phyloP scores from a whole-genome alignment of 192 early-diverging fungal genomes.

The Anaeromyces robustus region DNA sequence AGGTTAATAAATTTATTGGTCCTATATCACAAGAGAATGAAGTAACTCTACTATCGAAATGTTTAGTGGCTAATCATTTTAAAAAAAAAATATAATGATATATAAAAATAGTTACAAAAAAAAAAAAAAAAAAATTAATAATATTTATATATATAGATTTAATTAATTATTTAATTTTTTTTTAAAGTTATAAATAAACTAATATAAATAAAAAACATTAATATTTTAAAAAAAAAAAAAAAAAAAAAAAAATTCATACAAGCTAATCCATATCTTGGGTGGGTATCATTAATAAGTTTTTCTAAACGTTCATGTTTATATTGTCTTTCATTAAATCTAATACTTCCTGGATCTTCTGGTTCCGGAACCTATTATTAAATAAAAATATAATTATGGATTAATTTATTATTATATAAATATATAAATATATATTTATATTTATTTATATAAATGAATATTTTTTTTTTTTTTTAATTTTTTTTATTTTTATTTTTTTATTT shows the following conservation, averaged over 20 bases:
- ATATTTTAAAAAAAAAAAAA: background rate
- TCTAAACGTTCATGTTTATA: constrained; percentile 59
- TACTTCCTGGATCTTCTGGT: constrained; percentile 64
- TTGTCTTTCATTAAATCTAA: constrained; percentile 50
- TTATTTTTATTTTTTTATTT: constrained; percentile 2
- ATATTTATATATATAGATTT: too few species aligned
- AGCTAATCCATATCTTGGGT: constrained; percentile 28
- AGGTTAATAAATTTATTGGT: constrained; percentile 26
- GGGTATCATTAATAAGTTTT: constrained; percentile 31
- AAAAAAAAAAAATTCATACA: constrained; percentile 13
- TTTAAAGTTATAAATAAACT: too few species aligned
- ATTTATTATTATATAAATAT: too few species aligned
- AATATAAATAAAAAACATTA: too few species aligned
- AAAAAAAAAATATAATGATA: constrained; percentile 7
- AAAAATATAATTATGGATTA: background rate
- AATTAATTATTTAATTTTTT: too few species aligned
- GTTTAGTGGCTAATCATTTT: background rate
- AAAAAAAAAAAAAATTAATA: background rate
- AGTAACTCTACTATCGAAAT: constrained; percentile 1
- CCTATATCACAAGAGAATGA: background rate
- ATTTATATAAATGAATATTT: too few species aligned
- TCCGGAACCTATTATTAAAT: constrained; percentile 32
- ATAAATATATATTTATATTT: too few species aligned
- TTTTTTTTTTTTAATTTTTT: too few species aligned
- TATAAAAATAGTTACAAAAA: background rate